Evolutionary conservation across 495 filamentous ascomycete species (phyloP), one percentile per base, ranked within the genome.

Genomic region (Terfezia boudieri): DNA sequence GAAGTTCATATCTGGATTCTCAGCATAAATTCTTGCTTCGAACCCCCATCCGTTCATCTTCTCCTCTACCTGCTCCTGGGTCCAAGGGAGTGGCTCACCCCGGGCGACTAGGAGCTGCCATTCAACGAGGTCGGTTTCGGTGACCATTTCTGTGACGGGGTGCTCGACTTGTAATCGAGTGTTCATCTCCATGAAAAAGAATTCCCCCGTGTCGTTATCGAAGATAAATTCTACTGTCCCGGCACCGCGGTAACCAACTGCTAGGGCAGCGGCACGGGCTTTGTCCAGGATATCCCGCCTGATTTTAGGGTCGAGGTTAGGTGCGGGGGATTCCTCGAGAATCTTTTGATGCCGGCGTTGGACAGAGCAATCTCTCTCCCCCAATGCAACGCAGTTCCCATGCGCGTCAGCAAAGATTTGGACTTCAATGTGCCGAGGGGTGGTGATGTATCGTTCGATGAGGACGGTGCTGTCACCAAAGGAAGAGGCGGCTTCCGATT

Each of bases 161-260:
- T 99, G 90, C 67, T 98, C 90, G 22, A 98, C 90, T 65, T 98
- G 90, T 9, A 98, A 73, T 52, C 90, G 76, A 0, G 90, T 95
- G 69, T 98, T 98, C 90, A 96, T 96, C 69, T 98, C 90, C 90
- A 98, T 96, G 69, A 99, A 99, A 71, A 85, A 99, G 68, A 96
- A 96, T 49, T 88, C 74, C 8, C 82, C 84, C 0, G 81, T 81
- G 57, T 95, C 92, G 61, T 90, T 92, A 71, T 99, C 92, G 55
- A 99, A 88, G 56, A 99, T 99, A 67, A 95, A 98, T 65, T 99
- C 90, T 7, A 99, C 90, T 0, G 90, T 99, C 3, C 90, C 90
- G 20, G 90, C 90, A 20, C 90, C 92, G 61, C 92, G 84, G 61
- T 99, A 99, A 12, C 84, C 84, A 12, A 96, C 92, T 2, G 90